Evolutionary conservation across 176 grass and related monocot genomes (phyloP).

Genomic region (Carex parvula): DNA sequence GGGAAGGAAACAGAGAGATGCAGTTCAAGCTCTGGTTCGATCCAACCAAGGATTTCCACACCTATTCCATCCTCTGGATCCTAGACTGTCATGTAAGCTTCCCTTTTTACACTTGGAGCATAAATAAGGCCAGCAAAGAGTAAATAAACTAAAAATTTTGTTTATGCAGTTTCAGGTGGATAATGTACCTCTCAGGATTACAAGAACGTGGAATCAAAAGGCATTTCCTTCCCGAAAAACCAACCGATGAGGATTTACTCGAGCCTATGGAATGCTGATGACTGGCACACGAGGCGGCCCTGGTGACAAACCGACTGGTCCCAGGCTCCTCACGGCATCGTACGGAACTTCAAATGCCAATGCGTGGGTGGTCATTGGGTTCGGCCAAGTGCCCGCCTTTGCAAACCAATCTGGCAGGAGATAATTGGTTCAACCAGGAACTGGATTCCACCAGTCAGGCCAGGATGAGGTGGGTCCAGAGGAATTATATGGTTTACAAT

Average conservation of each 20-base stretch:
- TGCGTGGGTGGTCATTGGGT: constrained; percentile 51
- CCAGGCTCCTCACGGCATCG: constrained; percentile 61
- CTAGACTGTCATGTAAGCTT: constrained; percentile 67
- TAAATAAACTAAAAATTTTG: neutral
- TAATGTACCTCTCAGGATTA: constrained; percentile 73
- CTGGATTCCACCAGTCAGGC: constrained; percentile 55
- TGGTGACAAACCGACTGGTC: constrained; percentile 84
- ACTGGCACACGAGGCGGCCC: constrained; percentile 77
- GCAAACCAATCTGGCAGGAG: constrained; percentile 19
- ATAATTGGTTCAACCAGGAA: constrained; percentile 79
- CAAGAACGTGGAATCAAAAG: constrained; percentile 58
- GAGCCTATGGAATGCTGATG: constrained; percentile 87
- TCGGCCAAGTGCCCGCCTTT: constrained; percentile 28
- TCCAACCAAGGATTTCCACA: constrained; percentile 83
- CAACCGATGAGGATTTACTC: constrained; percentile 88
- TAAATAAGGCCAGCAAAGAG: neutral
- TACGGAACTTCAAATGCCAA: constrained; percentile 63
- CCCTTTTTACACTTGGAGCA: neutral
- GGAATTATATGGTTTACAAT: constrained; percentile 89
- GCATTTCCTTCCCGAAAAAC: constrained; percentile 75
- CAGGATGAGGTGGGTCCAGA: constrained; percentile 74
- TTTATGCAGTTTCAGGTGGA: constrained; percentile 76
- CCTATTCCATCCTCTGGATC: constrained; percentile 90
- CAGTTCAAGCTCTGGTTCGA: constrained; percentile 90
- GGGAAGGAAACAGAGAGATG: constrained; percentile 70